Base-by-base conservation (phyloP, 345 rosid species). In the Triadica sebifera region DNA sequence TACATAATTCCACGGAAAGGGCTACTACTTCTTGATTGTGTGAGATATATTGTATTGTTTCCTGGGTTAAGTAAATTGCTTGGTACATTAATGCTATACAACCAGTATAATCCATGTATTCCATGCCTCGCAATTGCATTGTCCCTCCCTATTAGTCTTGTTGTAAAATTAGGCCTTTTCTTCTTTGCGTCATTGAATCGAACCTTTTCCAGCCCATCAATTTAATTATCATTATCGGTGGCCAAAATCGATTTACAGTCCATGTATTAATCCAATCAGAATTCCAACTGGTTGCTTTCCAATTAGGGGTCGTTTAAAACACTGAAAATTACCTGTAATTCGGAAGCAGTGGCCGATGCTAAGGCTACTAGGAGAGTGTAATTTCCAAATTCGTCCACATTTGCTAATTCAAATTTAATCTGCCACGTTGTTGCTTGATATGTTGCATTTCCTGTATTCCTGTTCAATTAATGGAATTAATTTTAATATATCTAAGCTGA, bases 71-170 rank as follows among this genome's bases (percentile, higher is more conserved):
- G 88, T 46, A 25, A 70, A 43, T 65, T 20, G 69, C 87, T 74
- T n/a, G 82, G 79, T 9, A 91, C 83, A 0, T 71, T n/a, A 25
- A 89, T 81, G 79, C 84, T 85, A 43, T 80, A 91, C 65, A 93
- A 79, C 84, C 90, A 79, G 78, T 90, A 90, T 75, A 93, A 65
- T 16, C 94, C 99, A 62, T 89, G 94, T 13, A 93, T 93, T 10
- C 98, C 98, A 83, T 89, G 98, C 70, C 98, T 85, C 0, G 98
- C 94, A 4, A 93, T 87, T 0, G 93, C 96, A 72, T 91, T 95
- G 71, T 88, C 98, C 55, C 66, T 83, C 17, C 98, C 97, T 0
- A 90, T 87, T 38, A 69, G 43, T 25, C 85, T 79, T 1, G 96
- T 86, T 7, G 93, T 51, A 68, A 89, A 91, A 46, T 78, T 77